Evolutionary conservation across 2,329 filamentous ascomycete species (phyloP).

Genomic region (Pyrenophora tritici-repentis): DNA sequence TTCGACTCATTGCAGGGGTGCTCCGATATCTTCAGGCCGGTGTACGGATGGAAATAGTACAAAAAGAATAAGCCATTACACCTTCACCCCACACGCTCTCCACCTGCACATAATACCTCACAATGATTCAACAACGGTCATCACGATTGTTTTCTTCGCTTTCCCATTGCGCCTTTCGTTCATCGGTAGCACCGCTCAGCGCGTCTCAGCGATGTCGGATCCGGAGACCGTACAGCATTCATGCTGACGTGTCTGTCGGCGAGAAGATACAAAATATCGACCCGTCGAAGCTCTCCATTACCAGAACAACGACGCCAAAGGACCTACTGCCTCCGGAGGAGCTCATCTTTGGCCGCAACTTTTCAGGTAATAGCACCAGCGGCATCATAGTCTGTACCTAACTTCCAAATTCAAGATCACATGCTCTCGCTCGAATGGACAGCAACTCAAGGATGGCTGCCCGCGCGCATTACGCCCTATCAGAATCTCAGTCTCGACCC

Average conservation of each 20-base stretch:
- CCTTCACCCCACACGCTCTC: conserved; percentile 14
- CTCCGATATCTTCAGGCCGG: conserved; percentile 21
- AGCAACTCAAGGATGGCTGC: conserved; percentile 78
- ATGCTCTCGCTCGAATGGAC: conserved; percentile 98
- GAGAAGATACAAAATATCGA: conserved; percentile 72
- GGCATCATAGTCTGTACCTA: conserved; percentile 12
- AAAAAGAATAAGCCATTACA: conserved; percentile 15
- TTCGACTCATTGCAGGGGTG: conserved; percentile 14
- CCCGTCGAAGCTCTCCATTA: conserved; percentile 73
- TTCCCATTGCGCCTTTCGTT: conserved; percentile 34
- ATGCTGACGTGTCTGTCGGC: conserved; percentile 53
- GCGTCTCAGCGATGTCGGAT: conserved; percentile 53
- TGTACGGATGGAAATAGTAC: conserved; percentile 33
- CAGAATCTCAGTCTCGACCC: conserved; percentile 97
- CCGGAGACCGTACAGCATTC: conserved; percentile 54
- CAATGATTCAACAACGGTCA: conserved; percentile 47
- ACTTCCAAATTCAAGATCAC: conserved; percentile 69
- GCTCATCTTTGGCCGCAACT: conserved; percentile 86
- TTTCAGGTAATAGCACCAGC: conserved; percentile 69
- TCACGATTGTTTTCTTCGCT: conserved; percentile 41
- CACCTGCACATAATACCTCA: conserved; percentile 18
- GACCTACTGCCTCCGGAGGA: conserved; percentile 73
- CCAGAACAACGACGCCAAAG: conserved; percentile 77
- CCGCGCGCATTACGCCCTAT: conserved; percentile 86
- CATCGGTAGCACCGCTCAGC: conserved; percentile 43